Evolutionary conservation across 2,329 filamentous ascomycete species (phyloP).

Genomic region (Lachnellula subtilissima): DNA sequence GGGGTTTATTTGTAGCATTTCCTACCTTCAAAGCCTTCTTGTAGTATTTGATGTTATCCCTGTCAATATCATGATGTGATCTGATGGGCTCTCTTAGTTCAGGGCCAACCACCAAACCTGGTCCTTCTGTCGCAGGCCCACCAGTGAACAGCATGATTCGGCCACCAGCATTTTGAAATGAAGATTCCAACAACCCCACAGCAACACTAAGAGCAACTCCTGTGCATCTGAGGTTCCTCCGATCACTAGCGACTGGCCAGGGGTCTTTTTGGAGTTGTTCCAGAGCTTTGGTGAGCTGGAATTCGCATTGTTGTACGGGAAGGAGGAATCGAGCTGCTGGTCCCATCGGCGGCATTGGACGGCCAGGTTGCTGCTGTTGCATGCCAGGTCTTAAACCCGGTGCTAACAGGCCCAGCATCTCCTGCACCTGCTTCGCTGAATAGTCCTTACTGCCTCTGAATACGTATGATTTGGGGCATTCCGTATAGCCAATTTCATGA

Average conservation of each 20-base stretch:
- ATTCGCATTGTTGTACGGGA: constrained; percentile 92
- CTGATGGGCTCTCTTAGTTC: constrained; percentile 95
- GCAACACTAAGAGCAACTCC: constrained; percentile 96
- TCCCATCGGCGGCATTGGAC: constrained; percentile 68
- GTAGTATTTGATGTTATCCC: constrained; percentile 99
- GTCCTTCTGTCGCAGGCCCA: constrained; percentile 90
- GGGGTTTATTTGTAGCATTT: constrained; percentile 14
- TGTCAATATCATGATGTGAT: constrained; percentile 97
- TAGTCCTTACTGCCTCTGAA: constrained; percentile 99
- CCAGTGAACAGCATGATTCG: constrained; percentile 97
- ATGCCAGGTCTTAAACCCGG: constrained; percentile 66
- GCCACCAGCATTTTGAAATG: constrained; percentile 91
- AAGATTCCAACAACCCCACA: constrained; percentile 85
- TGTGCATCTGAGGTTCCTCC: constrained; percentile 84
- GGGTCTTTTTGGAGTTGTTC: constrained; percentile 96
- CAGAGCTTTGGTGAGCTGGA: constrained; percentile 91
- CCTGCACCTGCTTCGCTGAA: constrained; percentile 96
- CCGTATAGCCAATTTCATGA: constrained; percentile 95
- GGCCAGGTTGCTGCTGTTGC: constrained; percentile 67
- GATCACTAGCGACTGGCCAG: constrained; percentile 93
- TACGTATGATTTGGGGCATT: constrained; percentile 97
- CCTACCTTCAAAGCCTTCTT: constrained; percentile 93
- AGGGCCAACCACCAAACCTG: constrained; percentile 92
- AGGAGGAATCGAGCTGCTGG: constrained; percentile 86
- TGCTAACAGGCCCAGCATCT: constrained; percentile 86